Percentiles rank a stretch among this genome's conserved stretches.
Evolutionary conservation across 805 yeast genomes (phyloP).

Genomic region (Myxozyma kluyveri): DNA sequence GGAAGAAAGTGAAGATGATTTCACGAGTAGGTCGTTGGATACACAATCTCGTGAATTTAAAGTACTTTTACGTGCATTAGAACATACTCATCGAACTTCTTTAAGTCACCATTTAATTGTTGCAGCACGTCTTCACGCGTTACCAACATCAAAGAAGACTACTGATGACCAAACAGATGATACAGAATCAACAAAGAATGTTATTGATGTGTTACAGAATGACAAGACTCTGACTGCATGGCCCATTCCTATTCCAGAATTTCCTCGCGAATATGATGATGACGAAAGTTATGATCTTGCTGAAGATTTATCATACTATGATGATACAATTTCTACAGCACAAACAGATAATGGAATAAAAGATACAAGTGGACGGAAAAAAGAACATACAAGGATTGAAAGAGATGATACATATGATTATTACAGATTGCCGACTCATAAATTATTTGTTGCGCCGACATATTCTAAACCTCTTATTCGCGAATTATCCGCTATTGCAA

Average conservation of each 20-base stretch:
- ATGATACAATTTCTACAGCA: background rate
- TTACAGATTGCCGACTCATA: background rate
- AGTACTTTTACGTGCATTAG: background rate
- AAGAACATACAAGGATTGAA: background rate
- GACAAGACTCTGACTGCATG: background rate
- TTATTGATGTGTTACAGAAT: background rate
- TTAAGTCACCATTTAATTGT: background rate
- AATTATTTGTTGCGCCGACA: background rate
- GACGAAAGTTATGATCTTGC: background rate
- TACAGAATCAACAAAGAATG: background rate
- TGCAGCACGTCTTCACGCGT: background rate
- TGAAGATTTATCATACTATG: background rate
- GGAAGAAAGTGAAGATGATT: background rate
- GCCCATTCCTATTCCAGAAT: background rate
- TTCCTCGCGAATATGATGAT: background rate
- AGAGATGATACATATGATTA: background rate
- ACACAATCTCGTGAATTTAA: background rate
- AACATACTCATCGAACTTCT: background rate
- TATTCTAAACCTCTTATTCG: background rate
- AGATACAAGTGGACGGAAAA: too few species aligned
- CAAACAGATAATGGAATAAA: too few species aligned
- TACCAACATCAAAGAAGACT: too few species aligned
- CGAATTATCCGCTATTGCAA: background rate
- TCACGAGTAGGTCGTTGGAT: background rate
- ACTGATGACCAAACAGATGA: too few species aligned